A percentile compares a stretch with the other conserved stretches of the same genome.
phyloP scores from a whole-genome alignment of 257 asterid species.

The Penstemon davidsonii region DNA sequence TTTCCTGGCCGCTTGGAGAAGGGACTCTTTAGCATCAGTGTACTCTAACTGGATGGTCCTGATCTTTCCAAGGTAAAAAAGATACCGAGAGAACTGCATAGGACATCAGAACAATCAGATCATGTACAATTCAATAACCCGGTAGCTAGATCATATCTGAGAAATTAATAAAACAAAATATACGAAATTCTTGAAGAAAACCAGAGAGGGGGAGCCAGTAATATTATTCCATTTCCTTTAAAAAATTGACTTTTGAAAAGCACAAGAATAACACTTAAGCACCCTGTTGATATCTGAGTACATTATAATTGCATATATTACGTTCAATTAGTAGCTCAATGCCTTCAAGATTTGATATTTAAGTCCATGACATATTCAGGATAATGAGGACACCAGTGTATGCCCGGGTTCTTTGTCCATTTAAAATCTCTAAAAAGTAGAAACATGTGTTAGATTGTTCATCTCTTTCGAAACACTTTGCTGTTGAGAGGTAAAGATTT shows the following conservation, averaged over 20 bases:
- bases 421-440: not conserved
- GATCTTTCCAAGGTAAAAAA: constrained; percentile 91
- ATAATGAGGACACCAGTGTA: not conserved
- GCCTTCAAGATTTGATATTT: not conserved
- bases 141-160: not conserved
- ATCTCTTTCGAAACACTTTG: not conserved
- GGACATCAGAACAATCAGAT: constrained; percentile 17
- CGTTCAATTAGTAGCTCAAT: not conserved
- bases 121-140: not conserved
- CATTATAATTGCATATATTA: not conserved
- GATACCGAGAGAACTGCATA: constrained; percentile 83
- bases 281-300: not conserved
- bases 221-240: not conserved
- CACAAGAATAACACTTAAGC: not conserved
- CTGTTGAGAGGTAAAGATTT: constrained; percentile 8
- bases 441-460: not conserved
- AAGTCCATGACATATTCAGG: not conserved
- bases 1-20: constrained; percentile 92
- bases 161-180: not conserved
- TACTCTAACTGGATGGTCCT: constrained; percentile 93
- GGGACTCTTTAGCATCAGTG: constrained; percentile 96
- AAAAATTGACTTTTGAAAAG: constrained; percentile 8
- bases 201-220: not conserved
- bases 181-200: not conserved
- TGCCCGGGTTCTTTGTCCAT: not conserved